Percentiles rank a stretch among this genome's conserved stretches.
Evolutionary conservation across 2,329 filamentous ascomycete genomes (phyloP).

Genomic region (Venturia effusa): DNA sequence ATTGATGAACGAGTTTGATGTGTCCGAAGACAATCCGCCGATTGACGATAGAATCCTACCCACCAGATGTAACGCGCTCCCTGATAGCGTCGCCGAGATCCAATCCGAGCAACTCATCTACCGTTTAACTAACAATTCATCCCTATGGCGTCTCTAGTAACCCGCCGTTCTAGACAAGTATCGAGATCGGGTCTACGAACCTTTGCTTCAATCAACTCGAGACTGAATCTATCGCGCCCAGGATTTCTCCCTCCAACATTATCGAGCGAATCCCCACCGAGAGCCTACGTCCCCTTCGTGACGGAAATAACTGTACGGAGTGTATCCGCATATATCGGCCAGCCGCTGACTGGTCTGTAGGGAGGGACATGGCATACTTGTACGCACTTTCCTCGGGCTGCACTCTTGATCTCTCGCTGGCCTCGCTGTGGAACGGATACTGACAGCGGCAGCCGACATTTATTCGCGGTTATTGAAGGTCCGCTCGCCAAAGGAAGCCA

Average conservation of each 20-base stretch:
- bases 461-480: slow-evolving; percentile 36
- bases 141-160: background rate
- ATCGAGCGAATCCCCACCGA: background rate
- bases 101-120: too few species aligned
- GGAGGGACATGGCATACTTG: slow-evolving; percentile 41
- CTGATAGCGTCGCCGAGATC: too few species aligned
- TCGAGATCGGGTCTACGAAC: background rate
- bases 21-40: too few species aligned
- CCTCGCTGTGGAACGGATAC: slow-evolving; percentile 4
- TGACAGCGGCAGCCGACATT: slow-evolving; percentile 25
- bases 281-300: slow-evolving; percentile 29
- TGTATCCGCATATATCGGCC: background rate
- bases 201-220: background rate
- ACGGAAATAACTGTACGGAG: slow-evolving; percentile 37
- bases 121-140: background rate
- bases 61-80: background rate
- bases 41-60: too few species aligned
- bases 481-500: too few species aligned
- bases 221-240: background rate
- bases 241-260: background rate
- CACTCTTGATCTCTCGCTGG: too few species aligned
- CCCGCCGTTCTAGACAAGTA: background rate
- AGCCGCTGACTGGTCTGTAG: slow-evolving; percentile 25
- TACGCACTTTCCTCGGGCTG: slow-evolving; percentile 13
- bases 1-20: too few species aligned